Evolutionary conservation across 768 basidiomycete species (phyloP), one percentile per base, ranked within the genome.

Genomic region (Postia placenta): DNA sequence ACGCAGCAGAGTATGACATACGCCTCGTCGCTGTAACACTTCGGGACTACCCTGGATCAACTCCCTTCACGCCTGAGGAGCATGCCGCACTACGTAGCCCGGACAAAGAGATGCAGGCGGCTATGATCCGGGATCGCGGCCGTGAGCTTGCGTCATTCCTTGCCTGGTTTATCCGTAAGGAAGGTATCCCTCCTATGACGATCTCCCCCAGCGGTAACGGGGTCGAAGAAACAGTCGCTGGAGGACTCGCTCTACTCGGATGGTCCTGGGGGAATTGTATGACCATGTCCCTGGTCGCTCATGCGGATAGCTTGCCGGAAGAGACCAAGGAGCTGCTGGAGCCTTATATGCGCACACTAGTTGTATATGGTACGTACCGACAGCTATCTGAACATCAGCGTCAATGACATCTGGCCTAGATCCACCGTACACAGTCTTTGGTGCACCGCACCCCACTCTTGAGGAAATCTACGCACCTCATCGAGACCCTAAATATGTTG

Each of bases 181-280:
- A 61, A 26, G 48, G 56, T 2, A 52, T 74, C 4, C 67, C 68
- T 5, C 56, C 52, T 0, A 39, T 63, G 3, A 25, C 20, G 12
- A 11, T 3, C 50, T 20, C 24, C n/a, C 24, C 43, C 9, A 15
- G 19, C 23, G 22, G 43, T 2, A 37, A 19, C 4, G 44, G 40
- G 9, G 26, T 11, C 9, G 47, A 50, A 7, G 52, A 45, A 4
- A 30, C 45, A 64, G 14, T 56, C 59, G 9, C 41, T 14, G 53
- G 53, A 11, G 53, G 53, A 4, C 15, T 54, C 2, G 38, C 49
- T 2, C 2, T 54, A 4, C 46, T 67, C 1, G 69, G 69, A 1
- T 72, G 71, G 72, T 71, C 69, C 5, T 25, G 67, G 11, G 71
- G 68, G 0, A 56, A 56, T 5, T 42, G 53, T 1, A 58, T 54